Evolutionary conservation across 805 yeast species (phyloP), one percentile per base, ranked within the genome.

Genomic region (Suhomyces xylopsoci): DNA sequence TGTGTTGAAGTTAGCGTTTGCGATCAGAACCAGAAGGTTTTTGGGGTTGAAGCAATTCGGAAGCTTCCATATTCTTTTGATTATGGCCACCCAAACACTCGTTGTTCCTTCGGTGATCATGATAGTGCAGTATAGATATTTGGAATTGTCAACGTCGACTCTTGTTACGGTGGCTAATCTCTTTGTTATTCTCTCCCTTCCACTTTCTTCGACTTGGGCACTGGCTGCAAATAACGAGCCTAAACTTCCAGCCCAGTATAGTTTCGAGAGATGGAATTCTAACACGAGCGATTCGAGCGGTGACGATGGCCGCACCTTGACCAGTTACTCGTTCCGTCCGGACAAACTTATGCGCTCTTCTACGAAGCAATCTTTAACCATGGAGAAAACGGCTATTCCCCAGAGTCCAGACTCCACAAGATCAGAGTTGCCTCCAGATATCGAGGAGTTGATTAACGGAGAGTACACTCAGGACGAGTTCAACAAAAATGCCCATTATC

Each of bases 161-260:
- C 83, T 58, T 65, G 79, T 22, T 15, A 77, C 85, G 3, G 62
- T 88, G 26, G 82, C 89, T 2, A 70, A 82, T 2, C 71, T 88
- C 22, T 59, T 90, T 5, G 84, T 87, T 17, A 86, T 87, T 0
- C 63, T 89, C 25, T 87, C 92, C 3, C 73, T 91, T 50, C 97
- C 97, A 0, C 68, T 92, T 47, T 83, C 96, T 0, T 82, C 96
- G 0, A 80, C 91, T 80, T 91, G 97, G 97, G 96, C 97, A 0
- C 74, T 85, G 3, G 74, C 90, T 2, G 77, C 86, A 1, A 84
- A 85, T 59, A 81, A 81, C 51, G 62, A 48, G 77, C 1, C 55
- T 63, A 2, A 15, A 9, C 14, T 19, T 26, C 20, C 42, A 17
- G 5, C 24, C 17, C 42, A 38, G 3, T 38, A 38, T 12, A 19